Evolutionary conservation across 805 yeast genomes (phyloP), one percentile per base, ranked within the genome.

Genomic region (Grigorovia humatica): DNA sequence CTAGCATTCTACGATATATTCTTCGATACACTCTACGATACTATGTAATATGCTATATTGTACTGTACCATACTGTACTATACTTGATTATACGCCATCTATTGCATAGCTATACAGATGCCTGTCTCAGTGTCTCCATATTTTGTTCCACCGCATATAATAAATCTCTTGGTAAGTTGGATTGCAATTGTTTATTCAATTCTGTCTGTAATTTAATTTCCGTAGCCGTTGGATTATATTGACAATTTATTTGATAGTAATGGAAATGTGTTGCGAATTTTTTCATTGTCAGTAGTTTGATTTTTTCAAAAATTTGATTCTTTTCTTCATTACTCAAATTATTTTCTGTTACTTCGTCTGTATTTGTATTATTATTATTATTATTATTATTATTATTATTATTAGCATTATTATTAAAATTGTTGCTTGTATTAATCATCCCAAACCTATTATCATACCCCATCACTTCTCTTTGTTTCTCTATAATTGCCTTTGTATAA

Each of bases 401-500:
- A 41, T 29, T 46, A 38, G 19, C 20, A 19, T 49, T 48, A 44
- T 30, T n/a, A 2, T 48, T 19, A 6, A 44, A 23, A 23, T 27
- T 32, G 35, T 19, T 38, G 38, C 17, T 35, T 15, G 15, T 46
- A 23, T 44, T 55, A 54, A 44, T 32, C 15, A 9, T 9, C 15
- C 8, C 38, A 32, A 32, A 32, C 8, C 38, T 32, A 32, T 32
- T 49, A 49, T 15, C 44, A 18, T 42, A 18, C 9, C 44, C 42
- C 47, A 48, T 51, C 45, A 52, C 47, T 41, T 53, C 17, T 42
- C 50, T 52, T 50, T 64, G 70, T 48, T 64, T 65, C 50, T 63
- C 69, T 35, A 62, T 66, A 65, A 63, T 66, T 47, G 66, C 71
- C 61, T 63, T 68, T 54, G 64, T 68, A 57, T 66, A 65, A 51